Conservation (phyloP, 192 early-diverging fungal genomes). For the Umbelopsis vinacea region DNA sequence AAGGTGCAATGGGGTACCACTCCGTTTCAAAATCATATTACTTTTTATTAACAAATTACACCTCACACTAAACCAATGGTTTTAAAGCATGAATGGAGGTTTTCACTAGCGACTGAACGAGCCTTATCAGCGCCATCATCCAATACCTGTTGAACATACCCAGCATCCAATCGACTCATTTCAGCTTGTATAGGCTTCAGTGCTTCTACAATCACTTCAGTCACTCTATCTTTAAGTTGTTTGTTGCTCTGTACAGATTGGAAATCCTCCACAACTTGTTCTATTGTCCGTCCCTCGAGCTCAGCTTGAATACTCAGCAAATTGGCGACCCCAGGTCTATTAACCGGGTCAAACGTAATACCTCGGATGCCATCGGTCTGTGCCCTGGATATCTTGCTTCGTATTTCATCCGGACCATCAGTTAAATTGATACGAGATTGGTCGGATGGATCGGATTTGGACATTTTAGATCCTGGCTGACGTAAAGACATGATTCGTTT, state of each 20-base stretch:
- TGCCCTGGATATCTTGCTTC: constrained; percentile 70
- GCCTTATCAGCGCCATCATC: constrained; percentile 70
- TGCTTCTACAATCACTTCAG: constrained; percentile 62
- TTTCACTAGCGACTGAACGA: constrained; percentile 57
- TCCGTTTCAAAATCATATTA: too few relatives aligned
- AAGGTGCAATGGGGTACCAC: background rate
- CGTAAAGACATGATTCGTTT: constrained; percentile 88
- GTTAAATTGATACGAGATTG: constrained; percentile 74
- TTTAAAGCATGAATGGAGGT: constrained; percentile 58
- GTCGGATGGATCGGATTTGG: constrained; percentile 79
- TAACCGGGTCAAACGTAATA: constrained; percentile 72
- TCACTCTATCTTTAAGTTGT: constrained; percentile 75
- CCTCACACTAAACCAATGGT: constrained; percentile 58
- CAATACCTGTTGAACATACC: constrained; percentile 68
- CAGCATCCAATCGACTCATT: constrained; percentile 57
- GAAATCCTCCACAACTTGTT: constrained; percentile 56
- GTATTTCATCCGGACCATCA: constrained; percentile 71
- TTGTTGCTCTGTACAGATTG: constrained; percentile 52
- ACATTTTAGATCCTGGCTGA: constrained; percentile 84
- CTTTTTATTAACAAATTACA: constrained; percentile 1
- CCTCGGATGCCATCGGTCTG: constrained; percentile 68
- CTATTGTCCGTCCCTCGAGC: constrained; percentile 41
- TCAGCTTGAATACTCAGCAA: constrained; percentile 79
- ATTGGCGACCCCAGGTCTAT: constrained; percentile 84
- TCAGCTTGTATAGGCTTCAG: constrained; percentile 73